These are phyloP conservation scores for Colletotrichum salicis DNA, from an alignment of 2,329 filamentous ascomycete species.

Conservation along the genomic window DNA sequence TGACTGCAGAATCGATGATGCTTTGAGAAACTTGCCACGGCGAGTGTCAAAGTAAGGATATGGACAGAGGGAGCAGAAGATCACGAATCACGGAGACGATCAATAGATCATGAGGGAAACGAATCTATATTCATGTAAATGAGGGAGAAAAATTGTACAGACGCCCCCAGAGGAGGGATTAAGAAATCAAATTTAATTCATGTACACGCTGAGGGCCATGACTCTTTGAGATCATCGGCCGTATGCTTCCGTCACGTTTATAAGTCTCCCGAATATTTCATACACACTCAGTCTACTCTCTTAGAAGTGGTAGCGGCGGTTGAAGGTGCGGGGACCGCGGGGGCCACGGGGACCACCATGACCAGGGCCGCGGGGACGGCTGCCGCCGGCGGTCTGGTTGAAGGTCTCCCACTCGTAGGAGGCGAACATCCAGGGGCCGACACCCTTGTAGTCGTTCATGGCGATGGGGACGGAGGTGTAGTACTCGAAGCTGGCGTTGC, in stretches of 20 bases:
- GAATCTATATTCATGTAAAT: slow-evolving; percentile 24
- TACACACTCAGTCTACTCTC: neutral
- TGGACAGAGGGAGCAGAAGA: neutral
- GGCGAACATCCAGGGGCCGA: slow-evolving; percentile 37
- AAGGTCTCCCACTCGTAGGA: slow-evolving; percentile 39
- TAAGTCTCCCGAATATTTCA: neutral
- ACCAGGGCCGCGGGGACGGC: neutral
- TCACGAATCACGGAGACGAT: neutral
- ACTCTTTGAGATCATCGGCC: neutral
- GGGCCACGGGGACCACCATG: neutral
- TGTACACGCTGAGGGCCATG: slow-evolving; percentile 22
- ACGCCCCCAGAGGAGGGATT: neutral
- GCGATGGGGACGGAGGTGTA: slow-evolving; percentile 24
- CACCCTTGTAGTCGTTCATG: slow-evolving; percentile 38
- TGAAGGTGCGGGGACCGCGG: slow-evolving; percentile 17
- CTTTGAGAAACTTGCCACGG: neutral
- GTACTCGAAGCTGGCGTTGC: slow-evolving; percentile 59
- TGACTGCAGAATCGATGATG: neutral
- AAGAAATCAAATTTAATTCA: slow-evolving; percentile 28
- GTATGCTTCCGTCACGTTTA: neutral
- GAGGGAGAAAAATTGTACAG: slow-evolving; percentile 13
- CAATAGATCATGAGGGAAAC: neutral
- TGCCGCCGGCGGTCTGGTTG: slow-evolving; percentile 15
- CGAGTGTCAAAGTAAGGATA: neutral
- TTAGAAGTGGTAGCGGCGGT: slow-evolving; percentile 26